Evolutionary conservation across 805 yeast genomes (phyloP).

Genomic region (Candida boidinii): DNA sequence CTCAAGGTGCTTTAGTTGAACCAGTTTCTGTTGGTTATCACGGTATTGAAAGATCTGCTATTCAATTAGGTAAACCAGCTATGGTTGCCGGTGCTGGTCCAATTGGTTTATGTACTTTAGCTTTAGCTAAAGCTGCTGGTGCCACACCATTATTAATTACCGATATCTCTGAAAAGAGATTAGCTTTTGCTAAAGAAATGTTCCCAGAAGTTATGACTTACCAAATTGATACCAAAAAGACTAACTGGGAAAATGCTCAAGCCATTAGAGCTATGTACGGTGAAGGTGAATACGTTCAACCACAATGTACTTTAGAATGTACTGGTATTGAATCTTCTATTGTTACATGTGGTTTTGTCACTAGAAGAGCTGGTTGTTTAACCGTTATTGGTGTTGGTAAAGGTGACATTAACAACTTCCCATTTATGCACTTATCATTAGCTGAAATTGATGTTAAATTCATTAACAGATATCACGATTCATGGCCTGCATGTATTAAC

Average conservation of each 20-base stretch:
- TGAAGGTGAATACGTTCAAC: slow-evolving; percentile 26
- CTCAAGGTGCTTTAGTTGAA: slow-evolving; percentile 48
- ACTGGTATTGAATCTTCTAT: slow-evolving; percentile 45
- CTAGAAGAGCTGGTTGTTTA: slow-evolving; percentile 37
- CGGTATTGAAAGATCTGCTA: slow-evolving; percentile 37
- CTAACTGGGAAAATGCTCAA: slow-evolving; percentile 29
- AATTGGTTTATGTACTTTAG: slow-evolving; percentile 42
- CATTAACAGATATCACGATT: slow-evolving; percentile 45
- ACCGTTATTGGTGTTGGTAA: slow-evolving; percentile 46
- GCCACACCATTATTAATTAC: slow-evolving; percentile 44
- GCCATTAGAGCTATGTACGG: slow-evolving; percentile 29
- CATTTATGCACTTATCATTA: slow-evolving; percentile 45
- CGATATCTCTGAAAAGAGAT: slow-evolving; percentile 35
- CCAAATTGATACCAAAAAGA: slow-evolving; percentile 25
- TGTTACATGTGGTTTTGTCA: slow-evolving; percentile 35
- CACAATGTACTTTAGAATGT: slow-evolving; percentile 41
- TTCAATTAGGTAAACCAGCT: slow-evolving; percentile 39
- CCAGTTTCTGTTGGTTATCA: slow-evolving; percentile 47
- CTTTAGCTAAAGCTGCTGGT: slow-evolving; percentile 43
- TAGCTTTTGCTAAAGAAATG: slow-evolving; percentile 36
- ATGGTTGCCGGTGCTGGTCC: slow-evolving; percentile 52
- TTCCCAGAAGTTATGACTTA: slow-evolving; percentile 40
- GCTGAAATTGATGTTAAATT: slow-evolving; percentile 44
- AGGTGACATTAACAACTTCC: slow-evolving; percentile 35
- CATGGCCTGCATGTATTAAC: slow-evolving; percentile 50